phyloP scores from a whole-genome alignment of 164 flowering plant species.

The Nelumbo lutea region DNA sequence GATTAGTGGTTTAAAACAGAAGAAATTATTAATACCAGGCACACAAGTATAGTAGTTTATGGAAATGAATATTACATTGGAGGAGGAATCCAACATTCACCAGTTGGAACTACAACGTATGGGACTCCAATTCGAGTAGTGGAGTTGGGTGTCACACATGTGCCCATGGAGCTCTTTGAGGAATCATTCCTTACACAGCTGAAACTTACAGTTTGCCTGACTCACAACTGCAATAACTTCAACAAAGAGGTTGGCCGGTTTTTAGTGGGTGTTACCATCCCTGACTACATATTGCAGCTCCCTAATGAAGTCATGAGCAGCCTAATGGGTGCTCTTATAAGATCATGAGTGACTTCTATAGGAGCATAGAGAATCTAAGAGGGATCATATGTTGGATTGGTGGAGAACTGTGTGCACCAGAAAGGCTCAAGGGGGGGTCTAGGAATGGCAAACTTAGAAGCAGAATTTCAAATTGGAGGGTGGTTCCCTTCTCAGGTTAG shows the following conservation, averaged over 20 bases:
- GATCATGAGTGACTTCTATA: constrained; percentile 12
- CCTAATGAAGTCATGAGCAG: constrained; percentile 92
- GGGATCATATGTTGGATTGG: constrained; percentile 32
- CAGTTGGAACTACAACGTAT: constrained; percentile 71
- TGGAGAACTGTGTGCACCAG: no score
- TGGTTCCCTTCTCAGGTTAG: no score
- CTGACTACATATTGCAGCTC: constrained; percentile 82
- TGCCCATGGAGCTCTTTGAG: constrained; percentile 86
- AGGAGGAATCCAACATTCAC: constrained; percentile 76
- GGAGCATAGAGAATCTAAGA: no score
- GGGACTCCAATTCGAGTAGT: constrained; percentile 79
- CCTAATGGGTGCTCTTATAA: constrained; percentile 84
- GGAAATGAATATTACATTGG: constrained; percentile 93
- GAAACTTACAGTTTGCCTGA: constrained; percentile 71
- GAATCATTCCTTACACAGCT: constrained; percentile 32
- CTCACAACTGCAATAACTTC: constrained; percentile 94
- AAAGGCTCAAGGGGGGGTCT: no score
- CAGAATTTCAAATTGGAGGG: no score
- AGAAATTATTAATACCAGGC: constrained; percentile 43
- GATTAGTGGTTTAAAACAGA: no score
- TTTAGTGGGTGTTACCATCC: constrained; percentile 69
- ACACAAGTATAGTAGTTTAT: constrained; percentile 89
- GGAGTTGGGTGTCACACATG: constrained; percentile 83
- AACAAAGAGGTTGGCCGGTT: constrained; percentile 95
- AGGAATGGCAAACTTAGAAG: no score